A percentile compares a stretch with the other conserved stretches of the same genome.
phyloP scores from a whole-genome alignment of 305 asterid species.

The Andrographis paniculata region DNA sequence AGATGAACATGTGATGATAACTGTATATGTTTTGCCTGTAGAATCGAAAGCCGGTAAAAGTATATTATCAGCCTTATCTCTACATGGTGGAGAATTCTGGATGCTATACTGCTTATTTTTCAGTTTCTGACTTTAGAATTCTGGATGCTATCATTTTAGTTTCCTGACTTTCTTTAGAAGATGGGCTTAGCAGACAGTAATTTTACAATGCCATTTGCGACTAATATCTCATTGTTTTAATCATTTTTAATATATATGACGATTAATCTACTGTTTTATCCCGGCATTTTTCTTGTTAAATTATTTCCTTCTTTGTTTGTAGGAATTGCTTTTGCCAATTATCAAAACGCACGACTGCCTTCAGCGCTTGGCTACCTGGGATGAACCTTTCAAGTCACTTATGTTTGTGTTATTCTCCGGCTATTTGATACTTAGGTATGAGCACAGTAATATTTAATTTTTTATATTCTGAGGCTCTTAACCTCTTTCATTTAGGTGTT shows the following conservation, averaged over 20 bases:
- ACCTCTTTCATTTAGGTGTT: no score
- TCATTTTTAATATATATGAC: background rate
- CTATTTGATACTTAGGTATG: constrained; percentile 54
- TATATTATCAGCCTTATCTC: background rate
- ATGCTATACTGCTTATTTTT: constrained; percentile 13
- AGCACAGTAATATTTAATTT: constrained; percentile 10
- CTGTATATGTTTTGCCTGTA: constrained; percentile 9
- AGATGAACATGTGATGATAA: no score
- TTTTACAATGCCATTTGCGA: constrained; percentile 1
- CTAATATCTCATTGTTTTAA: no score
- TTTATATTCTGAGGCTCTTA: background rate
- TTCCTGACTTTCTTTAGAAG: no score
- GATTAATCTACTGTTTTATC: constrained; percentile 7
- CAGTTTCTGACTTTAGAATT: no score
- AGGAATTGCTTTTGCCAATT: constrained; percentile 82
- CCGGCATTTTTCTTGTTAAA: constrained; percentile 15
- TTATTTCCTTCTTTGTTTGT: constrained; percentile 20
- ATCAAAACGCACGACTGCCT: constrained; percentile 33
- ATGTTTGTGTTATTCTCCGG: constrained; percentile 48
- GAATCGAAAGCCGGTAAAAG: background rate
- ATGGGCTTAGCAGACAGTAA: background rate
- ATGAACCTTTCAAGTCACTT: constrained; percentile 60
- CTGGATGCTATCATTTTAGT: constrained; percentile 12
- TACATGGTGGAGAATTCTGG: background rate
- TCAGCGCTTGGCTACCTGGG: constrained; percentile 67